Evolutionary conservation across 306 rosid genomes (phyloP).

Genomic region (Vigna nakashimae): DNA sequence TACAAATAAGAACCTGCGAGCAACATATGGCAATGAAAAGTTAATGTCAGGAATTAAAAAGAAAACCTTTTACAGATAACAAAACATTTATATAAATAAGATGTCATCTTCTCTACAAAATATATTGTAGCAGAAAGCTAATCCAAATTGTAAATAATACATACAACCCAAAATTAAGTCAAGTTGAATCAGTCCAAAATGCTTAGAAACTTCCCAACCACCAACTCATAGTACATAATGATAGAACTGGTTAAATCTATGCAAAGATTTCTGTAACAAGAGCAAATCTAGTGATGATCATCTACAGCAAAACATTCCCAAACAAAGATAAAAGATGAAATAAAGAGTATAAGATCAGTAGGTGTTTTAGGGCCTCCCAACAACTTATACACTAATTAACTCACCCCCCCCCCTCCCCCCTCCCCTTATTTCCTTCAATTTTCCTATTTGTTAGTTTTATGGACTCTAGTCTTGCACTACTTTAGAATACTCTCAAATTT

Average conservation of each 20-base stretch:
- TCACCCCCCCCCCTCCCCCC: too few relatives aligned
- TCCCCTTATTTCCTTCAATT: too few relatives aligned
- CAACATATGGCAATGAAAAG: constrained; percentile 42
- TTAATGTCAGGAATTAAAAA: neutral
- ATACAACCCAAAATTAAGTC: constrained; percentile 2
- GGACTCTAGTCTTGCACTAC: too few relatives aligned
- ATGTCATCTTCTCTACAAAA: constrained; percentile 32
- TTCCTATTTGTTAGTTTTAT: too few relatives aligned
- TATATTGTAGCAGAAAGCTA: neutral
- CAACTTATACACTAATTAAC: too few relatives aligned
- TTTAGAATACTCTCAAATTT: too few relatives aligned
- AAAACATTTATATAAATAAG: constrained; percentile 16
- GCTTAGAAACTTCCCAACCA: constrained; percentile 10
- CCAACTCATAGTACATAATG: constrained; percentile 4
- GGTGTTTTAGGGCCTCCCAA: too few relatives aligned
- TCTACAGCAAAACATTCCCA: too few relatives aligned
- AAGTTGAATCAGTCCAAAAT: constrained; percentile 13
- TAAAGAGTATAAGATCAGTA: too few relatives aligned
- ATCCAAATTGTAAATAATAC: constrained; percentile 13
- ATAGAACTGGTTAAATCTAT: neutral
- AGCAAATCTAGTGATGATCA: too few relatives aligned
- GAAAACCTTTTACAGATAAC: constrained; percentile 23
- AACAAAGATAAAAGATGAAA: too few relatives aligned
- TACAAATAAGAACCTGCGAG: constrained; percentile 93
- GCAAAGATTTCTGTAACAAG: too few relatives aligned